Base-by-base conservation (phyloP, 306 rosid genomes). In the Bauhinia variegata region DNA sequence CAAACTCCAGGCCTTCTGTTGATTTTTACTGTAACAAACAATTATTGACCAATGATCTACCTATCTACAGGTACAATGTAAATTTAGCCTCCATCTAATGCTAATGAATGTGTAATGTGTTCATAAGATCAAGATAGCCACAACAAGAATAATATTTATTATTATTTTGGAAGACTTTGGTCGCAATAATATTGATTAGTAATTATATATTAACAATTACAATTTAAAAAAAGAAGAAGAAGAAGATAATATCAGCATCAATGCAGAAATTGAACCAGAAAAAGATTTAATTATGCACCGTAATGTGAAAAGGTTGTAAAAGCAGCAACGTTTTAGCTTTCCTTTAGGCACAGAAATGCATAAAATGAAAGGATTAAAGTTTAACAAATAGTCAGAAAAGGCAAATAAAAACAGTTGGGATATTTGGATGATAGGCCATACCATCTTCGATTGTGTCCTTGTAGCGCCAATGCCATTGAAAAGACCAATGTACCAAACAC, bases 371-470 rank as follows among this genome's bases (percentile, higher is more conserved):
- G 28, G 51, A 63, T 10, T 16, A 4, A 14, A 59, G 70, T 71
- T n/a, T 59, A 48, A 1, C 18, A 46, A 5, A 65, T 30, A 17
- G 56, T 47, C 9, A 18, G 23, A 71, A 34, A 18, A 19, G 4
- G 10, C 70, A 28, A 70, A 8, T 12, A 68, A 60, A 47, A 54
- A 67, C 46, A 51, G 49, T 68, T 42, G 43, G 28, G 32, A 71
- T 47, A 71, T 67, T 46, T 51, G 57, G 54, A 54, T 28, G 39
- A 70, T 23, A 54, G 71, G 65, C 52, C 69, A 44, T 86, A 93
- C 97, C 99, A 93, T 93, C 78, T 88, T 93, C 5, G 96, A 86
- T 63, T 93, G 99, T 30, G 99, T 86, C 77, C 97, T 85, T 49
- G 87, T 55, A 48, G 87, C 63, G 75, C 97, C 99, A 61, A 90